Conservation (phyloP, 192 early-diverging fungal species). For the Backusella macrospora region DNA sequence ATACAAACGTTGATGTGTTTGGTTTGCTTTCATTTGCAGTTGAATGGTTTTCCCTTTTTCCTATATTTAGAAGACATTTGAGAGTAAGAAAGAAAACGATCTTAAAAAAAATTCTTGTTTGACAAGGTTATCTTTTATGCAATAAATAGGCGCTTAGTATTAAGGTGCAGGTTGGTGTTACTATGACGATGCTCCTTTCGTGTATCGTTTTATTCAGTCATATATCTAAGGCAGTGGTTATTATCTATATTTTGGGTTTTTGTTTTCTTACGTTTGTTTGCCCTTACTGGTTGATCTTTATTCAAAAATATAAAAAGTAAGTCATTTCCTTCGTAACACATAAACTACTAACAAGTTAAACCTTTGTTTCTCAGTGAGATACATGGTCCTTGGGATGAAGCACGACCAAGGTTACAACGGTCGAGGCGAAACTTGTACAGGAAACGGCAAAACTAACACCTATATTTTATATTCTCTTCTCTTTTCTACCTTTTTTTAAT, state of each 20-base stretch:
- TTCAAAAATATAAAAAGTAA: conserved; percentile 97
- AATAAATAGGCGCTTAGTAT: conserved; percentile 9
- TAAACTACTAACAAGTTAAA: conserved; percentile 17
- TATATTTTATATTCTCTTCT: background rate
- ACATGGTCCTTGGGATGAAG: conserved; percentile 98
- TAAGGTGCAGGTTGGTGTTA: conserved; percentile 50
- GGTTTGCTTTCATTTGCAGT: conserved; percentile 86
- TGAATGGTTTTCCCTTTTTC: conserved; percentile 93
- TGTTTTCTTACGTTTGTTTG: conserved; percentile 85
- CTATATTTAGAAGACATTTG: conserved; percentile 82
- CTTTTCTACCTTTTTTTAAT: background rate
- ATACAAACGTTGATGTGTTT: conserved; percentile 86
- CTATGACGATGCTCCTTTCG: conserved; percentile 60
- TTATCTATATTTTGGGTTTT: conserved; percentile 68
- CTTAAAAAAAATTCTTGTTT: background rate
- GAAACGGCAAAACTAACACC: conserved; percentile 17
- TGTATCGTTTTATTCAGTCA: conserved; percentile 66
- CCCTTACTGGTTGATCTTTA: conserved; percentile 89
- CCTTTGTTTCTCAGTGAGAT: conserved; percentile 71
- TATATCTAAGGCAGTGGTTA: conserved; percentile 69
- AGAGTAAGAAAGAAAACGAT: conserved; percentile 47
- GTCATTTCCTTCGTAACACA: conserved; percentile 18
- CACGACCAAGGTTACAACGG: conserved; percentile 70
- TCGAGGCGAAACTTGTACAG: conserved; percentile 28
- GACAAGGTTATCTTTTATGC: background rate